phyloP scores from a whole-genome alignment of 208 protist genomes.

The Leishmania tropica region DNA sequence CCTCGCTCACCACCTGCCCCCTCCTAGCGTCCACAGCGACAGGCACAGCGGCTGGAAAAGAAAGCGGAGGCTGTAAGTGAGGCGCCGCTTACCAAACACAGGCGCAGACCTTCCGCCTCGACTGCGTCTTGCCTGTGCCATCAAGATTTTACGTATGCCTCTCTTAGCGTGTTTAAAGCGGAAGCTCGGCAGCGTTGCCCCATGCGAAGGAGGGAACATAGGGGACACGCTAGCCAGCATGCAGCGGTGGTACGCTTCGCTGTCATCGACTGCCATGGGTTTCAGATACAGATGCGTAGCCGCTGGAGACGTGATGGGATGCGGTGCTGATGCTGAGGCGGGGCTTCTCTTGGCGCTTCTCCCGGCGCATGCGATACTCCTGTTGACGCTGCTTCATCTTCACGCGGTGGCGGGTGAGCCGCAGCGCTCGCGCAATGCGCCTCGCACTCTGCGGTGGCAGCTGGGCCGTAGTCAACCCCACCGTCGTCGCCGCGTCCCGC shows the following conservation, averaged over 20 bases:
- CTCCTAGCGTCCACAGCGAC: background rate
- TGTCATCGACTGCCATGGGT: background rate
- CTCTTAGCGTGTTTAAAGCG: background rate
- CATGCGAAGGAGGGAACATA: background rate
- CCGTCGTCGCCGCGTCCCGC: conserved; percentile 29
- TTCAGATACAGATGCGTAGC: background rate
- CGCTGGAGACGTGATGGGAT: background rate
- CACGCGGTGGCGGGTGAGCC: conserved; percentile 26
- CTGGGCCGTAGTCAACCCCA: conserved; percentile 20
- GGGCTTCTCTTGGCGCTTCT: background rate
- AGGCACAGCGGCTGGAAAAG: background rate
- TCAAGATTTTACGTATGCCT: no score
- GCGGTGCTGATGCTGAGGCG: background rate
- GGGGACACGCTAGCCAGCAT: background rate
- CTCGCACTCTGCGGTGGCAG: conserved; percentile 20
- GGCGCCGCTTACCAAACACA: background rate
- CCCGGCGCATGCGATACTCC: conserved; percentile 14
- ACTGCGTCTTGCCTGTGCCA: background rate
- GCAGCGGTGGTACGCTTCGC: background rate
- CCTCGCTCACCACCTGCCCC: background rate
- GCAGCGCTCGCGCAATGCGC: conserved; percentile 41
- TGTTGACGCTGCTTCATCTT: conserved; percentile 3
- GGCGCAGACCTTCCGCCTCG: background rate
- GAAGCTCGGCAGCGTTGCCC: background rate
- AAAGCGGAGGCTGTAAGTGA: background rate